These are phyloP conservation scores for Cryptococcus hybrid DNA, from an alignment of 1,284 basidiomycete genomes.

Conservation along the genomic window DNA sequence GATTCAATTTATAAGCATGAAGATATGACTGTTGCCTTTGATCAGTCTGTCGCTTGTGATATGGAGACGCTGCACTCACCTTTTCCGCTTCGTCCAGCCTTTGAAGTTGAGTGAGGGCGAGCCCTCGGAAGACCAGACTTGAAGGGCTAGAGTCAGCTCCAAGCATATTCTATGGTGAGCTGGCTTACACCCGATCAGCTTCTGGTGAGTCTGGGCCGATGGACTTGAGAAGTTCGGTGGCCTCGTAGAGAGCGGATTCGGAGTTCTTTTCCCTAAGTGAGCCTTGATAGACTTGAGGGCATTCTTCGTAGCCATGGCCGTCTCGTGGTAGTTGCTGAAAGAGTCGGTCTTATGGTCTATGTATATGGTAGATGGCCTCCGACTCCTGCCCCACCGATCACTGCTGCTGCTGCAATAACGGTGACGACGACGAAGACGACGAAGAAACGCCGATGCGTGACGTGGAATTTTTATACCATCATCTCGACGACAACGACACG, in stretches of 20 bases:
- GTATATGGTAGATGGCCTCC: too few species aligned
- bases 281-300: constrained; percentile 75
- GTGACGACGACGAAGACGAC: too few species aligned
- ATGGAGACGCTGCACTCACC: constrained; percentile 54
- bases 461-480: too few species aligned
- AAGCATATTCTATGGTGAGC: neutral
- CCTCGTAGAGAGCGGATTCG: constrained; percentile 53
- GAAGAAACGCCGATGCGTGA: too few species aligned
- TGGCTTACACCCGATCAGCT: constrained; percentile 66
- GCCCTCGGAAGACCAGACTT: constrained; percentile 78
- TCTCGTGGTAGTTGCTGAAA: neutral
- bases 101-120: constrained; percentile 70
- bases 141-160: neutral
- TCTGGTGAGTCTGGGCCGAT: constrained; percentile 58
- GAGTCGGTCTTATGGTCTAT: too few species aligned
- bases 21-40: constrained; percentile 61
- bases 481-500: too few species aligned
- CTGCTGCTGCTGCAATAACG: neutral
- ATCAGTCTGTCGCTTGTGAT: neutral
- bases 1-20: constrained; percentile 65
- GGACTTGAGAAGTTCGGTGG: constrained; percentile 55
- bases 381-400: too few species aligned
- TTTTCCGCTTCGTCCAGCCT: constrained; percentile 73
- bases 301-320: constrained; percentile 27
- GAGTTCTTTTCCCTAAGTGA: constrained; percentile 74